Evolutionary conservation across 2,329 filamentous ascomycete species (phyloP), one percentile per base, ranked within the genome.

Genomic region (Pseudopithomyces chartarum): DNA sequence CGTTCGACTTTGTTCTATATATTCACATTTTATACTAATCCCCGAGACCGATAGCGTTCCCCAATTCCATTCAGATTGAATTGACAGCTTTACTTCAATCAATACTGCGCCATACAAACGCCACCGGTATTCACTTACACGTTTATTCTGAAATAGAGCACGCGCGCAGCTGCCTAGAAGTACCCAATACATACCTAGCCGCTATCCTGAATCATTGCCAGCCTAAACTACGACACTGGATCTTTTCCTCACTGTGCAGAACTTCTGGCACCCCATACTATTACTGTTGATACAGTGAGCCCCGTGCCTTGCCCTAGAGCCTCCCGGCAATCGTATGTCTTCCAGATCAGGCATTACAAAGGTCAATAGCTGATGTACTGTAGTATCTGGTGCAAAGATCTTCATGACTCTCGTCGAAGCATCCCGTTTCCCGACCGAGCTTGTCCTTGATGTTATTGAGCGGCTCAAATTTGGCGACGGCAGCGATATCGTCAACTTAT

Each of bases 401-500:
- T 5, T n/a, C 34, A 36, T 36, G 15, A 5, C 34, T 15, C 46
- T 70, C 6, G 40, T 64, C 20, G 63, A 64, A 1, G 40, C 60
- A 1, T 40, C 60, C 0, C 56, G 57, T 4, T 65, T 73, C 5
- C 69, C 70, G 10, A 51, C 67, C 20, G 70, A 73, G 38, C 57
- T 73, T 5, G 48, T 73, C n/a, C 58, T 73, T 4, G 58, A 64
- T 13, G 62, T 59, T 1, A 63, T 73, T 10, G 63, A 71, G 40
- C 54, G 66, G 19, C 60, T 73, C 1, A 66, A 64, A 0, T 71
- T 70, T 33, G 46, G 59, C 13, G 59, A 68, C n/a, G 67, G 65
- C n/a, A 55, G 55, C 19, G 52, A 58, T 19, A 58, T 72, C 3
- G 22, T 55, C 29, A 59, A 54, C 29, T 63, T 74, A 2, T 53